Evolutionary conservation across 2,329 filamentous ascomycete species (phyloP), one percentile per base, ranked within the genome.

Genomic region (Aspergillus quadrilineatus): DNA sequence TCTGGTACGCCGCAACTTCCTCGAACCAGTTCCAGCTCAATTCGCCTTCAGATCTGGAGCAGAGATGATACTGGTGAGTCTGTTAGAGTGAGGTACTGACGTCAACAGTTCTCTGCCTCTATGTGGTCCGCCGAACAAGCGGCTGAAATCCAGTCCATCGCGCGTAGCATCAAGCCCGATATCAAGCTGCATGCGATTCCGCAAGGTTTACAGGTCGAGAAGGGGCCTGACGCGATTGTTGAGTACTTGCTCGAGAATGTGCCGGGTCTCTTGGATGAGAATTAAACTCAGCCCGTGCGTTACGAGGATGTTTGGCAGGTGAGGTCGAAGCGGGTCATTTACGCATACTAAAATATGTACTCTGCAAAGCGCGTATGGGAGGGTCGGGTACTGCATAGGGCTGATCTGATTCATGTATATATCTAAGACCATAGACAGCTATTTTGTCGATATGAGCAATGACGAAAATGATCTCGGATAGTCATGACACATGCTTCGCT

Each of bases 31-130:
- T 36, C 5, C 2, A n/a, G 2, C 28, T 3, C 14, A 9, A 47
- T 36, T 28, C 17, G 3, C 34, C 4, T 36, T 36, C 34, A 36
- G 6, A 32, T 26, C n/a, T 28, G n/a, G 39, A 46, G 28, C 42
- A 46, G 3, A 42, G 8, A 17, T 36, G 8, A 17, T 1, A 1
- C 2, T 17, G 17, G 2, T 2, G 17, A 22, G 22, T 22, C 22
- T 22, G 22, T 22, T 22, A 22, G 22, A 22, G 22, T 4, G 22
- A 22, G 22, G 17, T 42, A 32, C 61, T 65, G 44, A 63, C 49
- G 15, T 14, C n/a, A 5, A 4, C 57, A 86, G 82, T 86, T 85
- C 73, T 84, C 80, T 50, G 85, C 85, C 2, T 87, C 80, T 3
- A 83, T 83, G 81, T 83, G 81, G 81, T 77, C 78, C 32, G 69